phyloP scores from a whole-genome alignment of 305 asterid genomes.

The Solanum hybrid region DNA sequence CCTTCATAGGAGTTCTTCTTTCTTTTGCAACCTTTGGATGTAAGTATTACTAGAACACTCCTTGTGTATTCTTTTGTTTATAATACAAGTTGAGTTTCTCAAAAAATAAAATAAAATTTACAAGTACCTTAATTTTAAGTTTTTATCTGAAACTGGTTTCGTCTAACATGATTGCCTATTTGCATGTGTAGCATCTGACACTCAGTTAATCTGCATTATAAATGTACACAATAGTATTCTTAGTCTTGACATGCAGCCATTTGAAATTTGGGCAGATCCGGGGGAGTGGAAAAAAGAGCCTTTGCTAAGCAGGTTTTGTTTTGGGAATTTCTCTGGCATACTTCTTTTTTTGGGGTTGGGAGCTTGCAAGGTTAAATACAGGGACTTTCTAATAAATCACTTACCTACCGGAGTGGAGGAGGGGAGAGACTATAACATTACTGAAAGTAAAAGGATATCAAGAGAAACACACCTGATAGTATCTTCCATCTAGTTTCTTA shows the following conservation, averaged over 20 bases:
- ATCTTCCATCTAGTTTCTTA: conserved; percentile 76
- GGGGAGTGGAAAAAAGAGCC: not conserved
- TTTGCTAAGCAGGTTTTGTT: not conserved
- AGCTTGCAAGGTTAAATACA: not conserved
- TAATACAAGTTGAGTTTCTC: not conserved
- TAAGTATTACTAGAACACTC: not conserved
- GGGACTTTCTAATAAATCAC: not conserved
- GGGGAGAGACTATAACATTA: not conserved
- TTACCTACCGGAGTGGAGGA: not conserved
- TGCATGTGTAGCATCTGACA: not conserved
- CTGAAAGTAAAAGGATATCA: not conserved
- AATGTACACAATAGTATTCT: not conserved
- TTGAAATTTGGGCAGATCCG: not conserved
- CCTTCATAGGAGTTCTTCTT: not conserved
- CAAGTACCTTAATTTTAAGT: not conserved
- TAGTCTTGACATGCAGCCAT: not conserved
- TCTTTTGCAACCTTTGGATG: not conserved
- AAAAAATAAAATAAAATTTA: no score
- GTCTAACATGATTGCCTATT: not conserved
- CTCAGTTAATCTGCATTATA: not conserved
- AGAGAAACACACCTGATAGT: conserved; percentile 45
- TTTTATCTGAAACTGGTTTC: not conserved
- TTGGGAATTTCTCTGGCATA: not conserved
- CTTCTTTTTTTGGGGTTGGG: not conserved
- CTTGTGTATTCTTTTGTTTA: not conserved